phyloP scores from a whole-genome alignment of 2,329 filamentous ascomycete species.

The Pseudogymnoascus sp. region DNA sequence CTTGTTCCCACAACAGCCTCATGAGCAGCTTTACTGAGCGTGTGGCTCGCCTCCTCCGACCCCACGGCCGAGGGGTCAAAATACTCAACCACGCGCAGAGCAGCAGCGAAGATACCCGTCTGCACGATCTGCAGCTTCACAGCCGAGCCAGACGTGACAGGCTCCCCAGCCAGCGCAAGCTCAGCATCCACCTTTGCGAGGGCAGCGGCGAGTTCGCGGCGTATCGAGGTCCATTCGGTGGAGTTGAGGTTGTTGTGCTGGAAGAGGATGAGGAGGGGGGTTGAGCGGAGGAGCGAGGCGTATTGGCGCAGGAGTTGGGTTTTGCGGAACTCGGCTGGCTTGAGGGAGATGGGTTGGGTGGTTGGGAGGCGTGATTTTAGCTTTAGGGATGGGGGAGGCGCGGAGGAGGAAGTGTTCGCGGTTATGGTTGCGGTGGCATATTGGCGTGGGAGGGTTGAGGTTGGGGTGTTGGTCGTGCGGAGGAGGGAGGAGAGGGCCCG shows the following conservation, averaged over 20 bases:
- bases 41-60: conserved; percentile 40
- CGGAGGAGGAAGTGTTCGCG: conserved; percentile 37
- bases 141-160: conserved; percentile 40
- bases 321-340: conserved; percentile 79
- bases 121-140: conserved; percentile 78
- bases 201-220: conserved; percentile 54
- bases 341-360: conserved; percentile 79
- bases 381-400: conserved; percentile 12
- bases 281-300: conserved; percentile 62
- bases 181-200: conserved; percentile 56
- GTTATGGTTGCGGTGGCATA: conserved; percentile 45
- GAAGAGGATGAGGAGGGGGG: conserved; percentile 62
- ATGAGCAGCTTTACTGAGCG: conserved; percentile 41
- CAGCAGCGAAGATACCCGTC: conserved; percentile 80
- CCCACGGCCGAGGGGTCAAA: conserved; percentile 47
- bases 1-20: conserved; percentile 35
- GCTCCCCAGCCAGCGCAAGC: conserved; percentile 34
- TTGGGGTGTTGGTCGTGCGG: conserved; percentile 30
- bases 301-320: conserved; percentile 75
- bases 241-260: conserved; percentile 69
- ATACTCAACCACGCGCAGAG: conserved; percentile 80
- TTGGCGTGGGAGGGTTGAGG: conserved; percentile 33
- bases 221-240: conserved; percentile 58
- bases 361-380: conserved; percentile 39
- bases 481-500: conserved; percentile 25